Evolutionary conservation across 1,284 basidiomycete species (phyloP), one percentile per base, ranked within the genome.

Genomic region (Gomphus sp.): DNA sequence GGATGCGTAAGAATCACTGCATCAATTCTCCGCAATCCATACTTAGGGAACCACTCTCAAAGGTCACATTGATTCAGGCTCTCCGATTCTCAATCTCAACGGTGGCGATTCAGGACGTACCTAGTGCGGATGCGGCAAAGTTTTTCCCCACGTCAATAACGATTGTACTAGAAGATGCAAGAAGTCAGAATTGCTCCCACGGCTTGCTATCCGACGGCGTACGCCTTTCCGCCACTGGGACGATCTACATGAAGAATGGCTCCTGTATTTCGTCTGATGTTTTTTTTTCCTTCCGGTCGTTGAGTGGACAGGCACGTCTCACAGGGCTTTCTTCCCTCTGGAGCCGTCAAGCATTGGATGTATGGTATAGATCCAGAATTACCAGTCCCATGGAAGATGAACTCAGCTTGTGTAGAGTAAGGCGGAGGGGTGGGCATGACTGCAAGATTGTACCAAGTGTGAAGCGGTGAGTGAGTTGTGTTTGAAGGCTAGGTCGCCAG

Each of bases 61-160:
- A 39, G 22, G n/a, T 39, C 22, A 54, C 9, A 28, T 45, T 37
- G 34, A 36, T 33, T 48, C 12, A 54, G 31, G 8, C 25, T 37
- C 36, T 12, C 11, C 9, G 16, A 5, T 36, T 53, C 18, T 28
- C 18, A 31, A 25, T 41, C 36, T n/a, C 16, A n/a, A 5, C 41
- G 18, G 41, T 16, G 22, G 33, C 34, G 22, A 37, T 2, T 53
- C 52, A 25, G 36, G 12, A 31, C 57, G 18, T 50, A 59, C 58
- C 58, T 48, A 87, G 62, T 2, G 89, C 87, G 51, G 85, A 81
- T 12, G 84, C 78, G 66, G 84, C 82, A 71, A 90, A 92, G 63
- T 80, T 89, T 74, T 90, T 92, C 62, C 88, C 89, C 59, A 82
- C 86, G 71, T 92, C 89, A 66, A 92, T 83, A 11, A 91, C 78